Conservation (phyloP, 2,329 filamentous ascomycete species). For the Fusarium paranaense region DNA sequence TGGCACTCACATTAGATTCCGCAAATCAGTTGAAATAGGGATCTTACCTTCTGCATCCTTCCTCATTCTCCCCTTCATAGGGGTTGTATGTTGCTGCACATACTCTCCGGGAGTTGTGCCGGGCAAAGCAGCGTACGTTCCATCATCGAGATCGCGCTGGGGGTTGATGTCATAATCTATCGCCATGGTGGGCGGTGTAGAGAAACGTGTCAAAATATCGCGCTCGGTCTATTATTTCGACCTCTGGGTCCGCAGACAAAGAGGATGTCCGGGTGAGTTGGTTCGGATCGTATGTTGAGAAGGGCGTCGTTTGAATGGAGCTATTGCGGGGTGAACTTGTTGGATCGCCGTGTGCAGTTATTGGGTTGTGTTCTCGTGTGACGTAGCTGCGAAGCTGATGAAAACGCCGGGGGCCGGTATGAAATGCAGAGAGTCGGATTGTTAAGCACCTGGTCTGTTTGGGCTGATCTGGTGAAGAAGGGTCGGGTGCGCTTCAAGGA, state of each 20-base stretch:
- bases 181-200: slow-evolving; percentile 39
- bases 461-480: background rate
- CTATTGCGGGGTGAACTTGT: slow-evolving; percentile 32
- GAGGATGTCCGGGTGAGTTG: background rate
- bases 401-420: background rate
- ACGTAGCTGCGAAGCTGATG: background rate
- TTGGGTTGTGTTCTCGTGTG: background rate
- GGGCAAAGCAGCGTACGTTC: slow-evolving; percentile 48
- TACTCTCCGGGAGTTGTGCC: slow-evolving; percentile 46
- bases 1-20: slow-evolving; percentile 19
- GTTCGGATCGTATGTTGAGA: slow-evolving; percentile 19
- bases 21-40: background rate
- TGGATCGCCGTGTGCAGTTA: background rate
- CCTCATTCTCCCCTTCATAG: slow-evolving; percentile 48
- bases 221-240: background rate
- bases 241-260: background rate
- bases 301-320: slow-evolving; percentile 2
- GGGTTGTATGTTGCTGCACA: slow-evolving; percentile 47
- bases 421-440: background rate
- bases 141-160: slow-evolving; percentile 43
- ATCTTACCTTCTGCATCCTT: slow-evolving; percentile 45
- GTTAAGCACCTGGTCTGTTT: background rate
- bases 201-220: background rate
- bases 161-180: slow-evolving; percentile 44
- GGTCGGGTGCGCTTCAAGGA: background rate